Base-by-base conservation (phyloP, 179 eudicot species). In the Drosera spatulata region DNA sequence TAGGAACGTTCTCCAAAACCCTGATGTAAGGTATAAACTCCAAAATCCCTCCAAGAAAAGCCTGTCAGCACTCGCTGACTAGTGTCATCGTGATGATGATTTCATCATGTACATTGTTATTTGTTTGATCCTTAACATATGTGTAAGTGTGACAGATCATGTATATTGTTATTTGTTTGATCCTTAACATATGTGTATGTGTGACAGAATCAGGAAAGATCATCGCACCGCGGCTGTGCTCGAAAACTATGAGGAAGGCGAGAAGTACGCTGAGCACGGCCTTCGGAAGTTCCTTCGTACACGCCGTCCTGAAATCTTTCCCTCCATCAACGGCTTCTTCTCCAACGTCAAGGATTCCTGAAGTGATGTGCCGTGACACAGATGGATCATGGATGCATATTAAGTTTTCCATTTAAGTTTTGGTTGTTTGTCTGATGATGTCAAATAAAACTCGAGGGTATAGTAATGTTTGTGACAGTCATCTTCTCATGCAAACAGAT, bases 281-380 rank as follows among this genome's bases (percentile, higher is more conserved):
- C 75, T 87, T 47, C 86, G 97, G 38, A 81, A 71, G 66, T 90
- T 80, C 71, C 79, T 87, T n/a, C 80, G 95, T 22, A 71, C 83
- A 14, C 88, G 87, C 39, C 83, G 95, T 1, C 97, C 97, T 0
- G 82, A 90, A 67, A 77, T 90, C 65, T 87, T 90, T 95, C 95
- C 97, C 39, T n/a, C 86, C 63, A 65, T 90, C 80, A 87, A 90
- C 74, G 75, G 61, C 63, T 87, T 87, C 87, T 90, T 90, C 83
- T 78, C 97, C 63, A 60, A 66, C 33, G 33, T 22, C 33, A 22
- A 1, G 33, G 33, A 22, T 22, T 22, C 33, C 33, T 22, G 33
- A 22, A 22, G 33, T 1, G 33, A 22, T 22, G 33, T 22, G 33
- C 1, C 33, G 1, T 22, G 33, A 22, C 33, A 22, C 33, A 22